Percentiles rank a stretch among this genome's conserved stretches.
Conservation (phyloP, 352 stramenopile genomes). For the Globisporangium viniferum region DNA sequence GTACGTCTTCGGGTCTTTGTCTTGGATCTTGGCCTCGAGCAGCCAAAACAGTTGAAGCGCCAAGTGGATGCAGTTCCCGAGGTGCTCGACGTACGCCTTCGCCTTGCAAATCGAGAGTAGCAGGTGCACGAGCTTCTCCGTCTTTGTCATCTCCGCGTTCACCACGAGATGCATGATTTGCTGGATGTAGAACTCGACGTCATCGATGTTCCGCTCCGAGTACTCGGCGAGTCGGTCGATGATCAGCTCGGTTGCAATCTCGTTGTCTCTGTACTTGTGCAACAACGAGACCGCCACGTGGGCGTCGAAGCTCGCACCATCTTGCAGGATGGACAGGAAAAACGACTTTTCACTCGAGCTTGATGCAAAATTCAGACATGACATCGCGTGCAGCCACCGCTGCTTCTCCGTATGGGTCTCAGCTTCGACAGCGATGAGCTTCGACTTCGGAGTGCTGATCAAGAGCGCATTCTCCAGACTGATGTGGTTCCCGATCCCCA, state of each 20-base stretch:
- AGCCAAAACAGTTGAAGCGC: conserved; percentile 73
- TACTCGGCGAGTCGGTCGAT: conserved; percentile 66
- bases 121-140: conserved; percentile 65
- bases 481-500: conserved; percentile 29
- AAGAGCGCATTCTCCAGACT: conserved; percentile 55
- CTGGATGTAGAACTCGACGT: conserved; percentile 83
- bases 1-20: conserved; percentile 70
- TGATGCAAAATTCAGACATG: conserved; percentile 55
- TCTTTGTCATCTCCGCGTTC: conserved; percentile 55
- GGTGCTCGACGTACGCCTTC: conserved; percentile 71
- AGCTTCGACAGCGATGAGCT: conserved; percentile 61
- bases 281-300: conserved; percentile 65
- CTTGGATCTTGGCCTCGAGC: conserved; percentile 71
- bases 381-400: conserved; percentile 73
- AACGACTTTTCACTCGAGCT: conserved; percentile 47
- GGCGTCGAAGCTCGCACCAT: conserved; percentile 51
- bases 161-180: conserved; percentile 77
- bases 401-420: conserved; percentile 74
- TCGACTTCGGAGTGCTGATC: conserved; percentile 71
- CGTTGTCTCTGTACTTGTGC: conserved; percentile 75
- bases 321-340: conserved; percentile 54
- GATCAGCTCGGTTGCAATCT: conserved; percentile 51
- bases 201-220: conserved; percentile 61
- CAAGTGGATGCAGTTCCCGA: conserved; percentile 80
- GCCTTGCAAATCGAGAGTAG: conserved; percentile 78